These are phyloP conservation scores for Hypoxylon sp. DNA, from an alignment of 2,329 filamentous ascomycete species.

Conservation along the genomic window DNA sequence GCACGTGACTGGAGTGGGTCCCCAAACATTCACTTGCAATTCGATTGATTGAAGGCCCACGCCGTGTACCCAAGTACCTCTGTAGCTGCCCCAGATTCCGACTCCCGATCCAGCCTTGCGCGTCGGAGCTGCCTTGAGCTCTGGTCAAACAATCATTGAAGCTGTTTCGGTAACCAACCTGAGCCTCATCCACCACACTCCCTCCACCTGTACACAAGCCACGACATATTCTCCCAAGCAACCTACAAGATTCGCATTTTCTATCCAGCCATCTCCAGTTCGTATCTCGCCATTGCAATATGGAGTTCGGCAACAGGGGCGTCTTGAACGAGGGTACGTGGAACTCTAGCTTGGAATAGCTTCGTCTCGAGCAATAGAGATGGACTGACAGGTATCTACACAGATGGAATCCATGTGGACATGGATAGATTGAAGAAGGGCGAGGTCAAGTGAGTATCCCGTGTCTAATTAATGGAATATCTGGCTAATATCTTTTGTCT, in stretches of 20 bases:
- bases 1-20: constrained; percentile 22
- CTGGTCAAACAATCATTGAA: constrained; percentile 37
- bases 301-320: constrained; percentile 76
- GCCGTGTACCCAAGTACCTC: constrained; percentile 10
- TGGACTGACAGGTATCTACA: constrained; percentile 46
- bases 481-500: constrained; percentile 54
- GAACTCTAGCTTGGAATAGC: constrained; percentile 22
- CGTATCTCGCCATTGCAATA: constrained; percentile 52
- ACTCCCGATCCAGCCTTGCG: constrained; percentile 48
- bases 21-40: background rate
- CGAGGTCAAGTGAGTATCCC: constrained; percentile 89
- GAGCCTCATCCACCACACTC: constrained; percentile 48
- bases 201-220: constrained; percentile 40
- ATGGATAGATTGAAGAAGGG: constrained; percentile 99
- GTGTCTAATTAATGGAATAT: background rate
- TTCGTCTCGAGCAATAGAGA: constrained; percentile 45
- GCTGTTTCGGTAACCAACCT: constrained; percentile 19
- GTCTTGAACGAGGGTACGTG: constrained; percentile 73
- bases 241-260: background rate
- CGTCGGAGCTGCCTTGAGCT: constrained; percentile 54
- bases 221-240: constrained; percentile 8
- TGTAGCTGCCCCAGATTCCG: constrained; percentile 17
- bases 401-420: constrained; percentile 99
- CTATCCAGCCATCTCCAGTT: background rate
- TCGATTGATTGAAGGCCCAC: too few relatives aligned